Evolutionary conservation across 345 rosid species (phyloP).

Genomic region (Syzygium aqueum): DNA sequence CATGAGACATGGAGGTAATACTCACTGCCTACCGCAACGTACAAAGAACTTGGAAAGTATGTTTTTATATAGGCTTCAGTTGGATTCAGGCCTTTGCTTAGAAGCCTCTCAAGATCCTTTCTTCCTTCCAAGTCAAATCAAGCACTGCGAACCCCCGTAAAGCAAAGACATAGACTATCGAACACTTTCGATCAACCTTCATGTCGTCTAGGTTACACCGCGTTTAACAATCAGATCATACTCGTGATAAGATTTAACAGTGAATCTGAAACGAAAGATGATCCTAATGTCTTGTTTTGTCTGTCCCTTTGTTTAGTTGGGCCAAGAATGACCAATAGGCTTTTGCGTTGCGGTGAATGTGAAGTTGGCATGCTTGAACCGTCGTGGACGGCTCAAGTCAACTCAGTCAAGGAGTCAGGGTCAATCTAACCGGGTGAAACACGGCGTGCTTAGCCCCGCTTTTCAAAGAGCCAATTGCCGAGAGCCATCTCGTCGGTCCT

Average conservation of each 20-base stretch:
- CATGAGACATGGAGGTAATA: background rate
- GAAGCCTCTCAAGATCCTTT: conserved; percentile 21
- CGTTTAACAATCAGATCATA: background rate
- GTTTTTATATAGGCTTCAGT: background rate
- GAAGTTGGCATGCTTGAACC: background rate
- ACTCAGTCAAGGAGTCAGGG: background rate
- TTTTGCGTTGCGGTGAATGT: background rate
- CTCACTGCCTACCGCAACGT: background rate
- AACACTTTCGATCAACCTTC: background rate
- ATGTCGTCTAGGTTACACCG: background rate
- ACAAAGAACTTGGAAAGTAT: background rate
- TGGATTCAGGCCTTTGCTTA: conserved; percentile 11
- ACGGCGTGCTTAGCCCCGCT: background rate
- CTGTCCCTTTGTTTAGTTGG: background rate
- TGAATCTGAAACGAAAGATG: background rate
- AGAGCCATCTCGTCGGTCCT: background rate
- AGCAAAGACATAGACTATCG: background rate
- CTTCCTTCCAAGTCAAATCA: conserved; percentile 28
- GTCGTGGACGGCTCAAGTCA: background rate
- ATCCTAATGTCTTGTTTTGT: background rate
- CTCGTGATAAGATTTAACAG: background rate
- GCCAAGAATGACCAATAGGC: background rate
- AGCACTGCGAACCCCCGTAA: conserved; percentile 6
- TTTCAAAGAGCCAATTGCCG: background rate
- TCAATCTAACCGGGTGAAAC: background rate